These are phyloP conservation scores for Dacryopinax primogenitus DNA, from an alignment of 768 basidiomycete species.

Conservation along the genomic window DNA sequence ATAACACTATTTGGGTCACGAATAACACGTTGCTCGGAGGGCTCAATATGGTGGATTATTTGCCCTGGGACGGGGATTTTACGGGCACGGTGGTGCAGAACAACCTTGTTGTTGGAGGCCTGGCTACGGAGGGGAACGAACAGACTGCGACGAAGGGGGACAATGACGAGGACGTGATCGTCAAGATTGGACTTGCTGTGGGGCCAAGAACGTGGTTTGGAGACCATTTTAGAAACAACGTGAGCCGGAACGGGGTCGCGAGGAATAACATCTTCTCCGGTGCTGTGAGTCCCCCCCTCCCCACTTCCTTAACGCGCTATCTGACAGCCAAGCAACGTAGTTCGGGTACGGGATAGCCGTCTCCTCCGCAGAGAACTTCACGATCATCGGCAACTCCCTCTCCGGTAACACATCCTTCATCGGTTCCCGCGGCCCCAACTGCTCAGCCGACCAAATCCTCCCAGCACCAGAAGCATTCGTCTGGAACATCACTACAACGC, in stretches of 20 bases:
- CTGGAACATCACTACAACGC: slow-evolving; percentile 35
- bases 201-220: slow-evolving; percentile 71
- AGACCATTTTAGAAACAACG: slow-evolving; percentile 40
- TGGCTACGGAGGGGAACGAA: slow-evolving; percentile 35
- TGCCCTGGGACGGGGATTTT: slow-evolving; percentile 55
- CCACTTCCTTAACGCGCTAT: not conserved
- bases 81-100: slow-evolving; percentile 50
- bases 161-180: slow-evolving; percentile 48
- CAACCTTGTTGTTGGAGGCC: slow-evolving; percentile 57
- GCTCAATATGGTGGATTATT: slow-evolving; percentile 64
- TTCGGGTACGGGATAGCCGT: slow-evolving; percentile 65
- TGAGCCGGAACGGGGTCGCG: slow-evolving; percentile 43
- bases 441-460: slow-evolving; percentile 36
- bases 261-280: slow-evolving; percentile 34
- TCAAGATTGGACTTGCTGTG: slow-evolving; percentile 77
- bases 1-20: slow-evolving; percentile 62
- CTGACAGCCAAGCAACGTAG: slow-evolving; percentile 35
- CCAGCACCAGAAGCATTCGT: slow-evolving; percentile 51
- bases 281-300: slow-evolving; percentile 14
- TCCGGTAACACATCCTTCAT: slow-evolving; percentile 64
- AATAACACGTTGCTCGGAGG: slow-evolving; percentile 65
- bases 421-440: slow-evolving; percentile 53
- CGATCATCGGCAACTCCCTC: slow-evolving; percentile 47
- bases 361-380: slow-evolving; percentile 51
- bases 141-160: slow-evolving; percentile 30